Conservation (phyloP, 1,284 basidiomycete species). For the Boletus sp. region DNA sequence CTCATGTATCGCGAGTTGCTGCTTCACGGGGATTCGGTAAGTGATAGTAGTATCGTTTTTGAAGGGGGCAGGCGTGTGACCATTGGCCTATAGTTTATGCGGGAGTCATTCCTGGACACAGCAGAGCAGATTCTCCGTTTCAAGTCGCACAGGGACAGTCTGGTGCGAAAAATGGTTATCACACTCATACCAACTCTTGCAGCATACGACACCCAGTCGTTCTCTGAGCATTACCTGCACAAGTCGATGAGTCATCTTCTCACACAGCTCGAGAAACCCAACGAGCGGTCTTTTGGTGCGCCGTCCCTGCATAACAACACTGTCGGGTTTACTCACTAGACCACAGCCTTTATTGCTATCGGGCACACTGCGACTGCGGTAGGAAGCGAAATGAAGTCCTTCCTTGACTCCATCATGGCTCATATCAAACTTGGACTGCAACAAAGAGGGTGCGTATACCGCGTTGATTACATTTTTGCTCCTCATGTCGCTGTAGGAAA, state of each 20-base stretch:
- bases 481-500: slow-evolving; percentile 50
- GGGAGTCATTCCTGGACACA: slow-evolving; percentile 82
- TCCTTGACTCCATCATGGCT: slow-evolving; percentile 88
- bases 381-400: slow-evolving; percentile 92
- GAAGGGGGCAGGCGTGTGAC: slow-evolving; percentile 6
- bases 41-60: slow-evolving; percentile 11
- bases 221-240: slow-evolving; percentile 85
- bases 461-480: slow-evolving; percentile 4
- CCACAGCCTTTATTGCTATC: slow-evolving; percentile 88
- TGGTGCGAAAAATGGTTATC: slow-evolving; percentile 91
- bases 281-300: slow-evolving; percentile 84
- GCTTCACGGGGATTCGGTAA: slow-evolving; percentile 88
- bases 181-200: slow-evolving; percentile 91
- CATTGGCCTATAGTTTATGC: slow-evolving; percentile 72
- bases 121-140: slow-evolving; percentile 91
- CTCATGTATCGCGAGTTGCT: slow-evolving; percentile 91
- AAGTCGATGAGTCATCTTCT: slow-evolving; percentile 90
- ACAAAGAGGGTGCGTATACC: slow-evolving; percentile 66
- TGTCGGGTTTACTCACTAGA: slow-evolving; percentile 9
- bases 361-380: slow-evolving; percentile 93
- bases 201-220: slow-evolving; percentile 90
- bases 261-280: slow-evolving; percentile 84
- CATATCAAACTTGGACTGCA: slow-evolving; percentile 89
- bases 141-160: slow-evolving; percentile 81
- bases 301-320: neutral